A percentile compares a stretch with the other conserved stretches of the same genome.
Evolutionary conservation across 2,329 filamentous ascomycete genomes (phyloP).

Genomic region (Cordyceps militaris): DNA sequence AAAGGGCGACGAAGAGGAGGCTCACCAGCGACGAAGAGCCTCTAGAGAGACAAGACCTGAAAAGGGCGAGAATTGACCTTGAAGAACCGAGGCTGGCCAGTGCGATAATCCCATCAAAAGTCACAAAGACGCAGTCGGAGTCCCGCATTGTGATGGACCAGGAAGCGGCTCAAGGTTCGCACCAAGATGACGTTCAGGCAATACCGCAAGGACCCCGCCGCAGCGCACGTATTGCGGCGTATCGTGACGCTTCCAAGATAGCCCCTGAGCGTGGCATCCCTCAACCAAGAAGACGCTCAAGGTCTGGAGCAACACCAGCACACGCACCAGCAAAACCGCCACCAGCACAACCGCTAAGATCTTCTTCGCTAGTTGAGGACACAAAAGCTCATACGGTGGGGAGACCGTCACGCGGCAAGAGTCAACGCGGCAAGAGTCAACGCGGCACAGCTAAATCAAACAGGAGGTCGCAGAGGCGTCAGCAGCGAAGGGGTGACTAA

Average conservation of each 20-base stretch:
- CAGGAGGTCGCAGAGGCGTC: neutral
- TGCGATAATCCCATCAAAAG: neutral
- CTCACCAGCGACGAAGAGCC: neutral
- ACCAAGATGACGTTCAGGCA: neutral
- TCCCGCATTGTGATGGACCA: neutral
- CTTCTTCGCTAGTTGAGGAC: neutral
- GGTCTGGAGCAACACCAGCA: no score
- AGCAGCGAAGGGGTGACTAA: neutral
- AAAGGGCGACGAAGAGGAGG: neutral
- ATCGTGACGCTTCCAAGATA: neutral
- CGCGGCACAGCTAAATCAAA: neutral
- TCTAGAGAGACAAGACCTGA: neutral
- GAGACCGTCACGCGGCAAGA: neutral
- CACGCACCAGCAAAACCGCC: neutral
- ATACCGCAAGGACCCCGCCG: neutral
- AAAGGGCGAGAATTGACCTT: neutral
- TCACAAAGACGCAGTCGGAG: neutral
- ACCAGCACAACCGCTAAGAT: neutral
- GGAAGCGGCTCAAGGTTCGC: no score
- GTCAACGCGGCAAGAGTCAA: neutral
- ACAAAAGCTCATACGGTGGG: neutral
- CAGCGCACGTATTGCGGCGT: neutral
- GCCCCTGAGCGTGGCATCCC: neutral
- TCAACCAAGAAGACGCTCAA: neutral
- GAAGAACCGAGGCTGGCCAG: neutral